These are phyloP conservation scores for Eucalyptus polybractea DNA, from an alignment of 345 rosid species.

Conservation along the genomic window DNA sequence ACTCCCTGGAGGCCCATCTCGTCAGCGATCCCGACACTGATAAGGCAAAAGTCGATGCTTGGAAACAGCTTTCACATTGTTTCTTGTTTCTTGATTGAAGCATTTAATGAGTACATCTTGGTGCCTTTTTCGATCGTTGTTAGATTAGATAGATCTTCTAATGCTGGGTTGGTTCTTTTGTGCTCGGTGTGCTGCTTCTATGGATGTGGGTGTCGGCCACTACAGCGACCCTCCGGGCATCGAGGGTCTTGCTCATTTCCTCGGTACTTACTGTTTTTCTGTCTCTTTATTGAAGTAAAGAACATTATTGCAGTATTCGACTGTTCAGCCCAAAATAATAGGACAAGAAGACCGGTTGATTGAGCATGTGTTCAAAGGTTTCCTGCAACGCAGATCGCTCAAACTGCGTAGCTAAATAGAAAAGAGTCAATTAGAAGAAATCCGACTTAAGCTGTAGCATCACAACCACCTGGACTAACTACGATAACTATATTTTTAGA, in stretches of 20 bases:
- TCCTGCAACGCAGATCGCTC: not conserved
- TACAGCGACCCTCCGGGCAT: constrained; percentile 75
- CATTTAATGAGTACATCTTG: not conserved
- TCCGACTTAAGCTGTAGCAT: not conserved
- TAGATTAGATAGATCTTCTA: not conserved
- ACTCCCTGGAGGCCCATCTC: constrained; percentile 67
- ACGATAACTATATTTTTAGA: not conserved
- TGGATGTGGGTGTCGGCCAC: constrained; percentile 74
- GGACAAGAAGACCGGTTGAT: not conserved
- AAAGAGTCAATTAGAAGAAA: not conserved
- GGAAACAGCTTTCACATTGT: not conserved
- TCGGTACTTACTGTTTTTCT: constrained; percentile 22
- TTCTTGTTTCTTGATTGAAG: not conserved
- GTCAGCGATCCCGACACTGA: constrained; percentile 89
- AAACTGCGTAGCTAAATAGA: not conserved
- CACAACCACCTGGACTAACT: not conserved
- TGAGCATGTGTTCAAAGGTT: not conserved
- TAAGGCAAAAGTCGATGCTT: constrained; percentile 22
- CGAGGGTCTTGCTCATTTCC: constrained; percentile 91
- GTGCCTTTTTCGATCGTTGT: not conserved
- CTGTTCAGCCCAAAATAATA: not conserved
- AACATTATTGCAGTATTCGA: not conserved
- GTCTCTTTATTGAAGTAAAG: not conserved
- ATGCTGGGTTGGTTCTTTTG: not conserved
- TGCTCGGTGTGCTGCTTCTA: constrained; percentile 83